Evolutionary conservation across 2,329 filamentous ascomycete genomes (phyloP).

Genomic region (Blastomyces silverae): DNA sequence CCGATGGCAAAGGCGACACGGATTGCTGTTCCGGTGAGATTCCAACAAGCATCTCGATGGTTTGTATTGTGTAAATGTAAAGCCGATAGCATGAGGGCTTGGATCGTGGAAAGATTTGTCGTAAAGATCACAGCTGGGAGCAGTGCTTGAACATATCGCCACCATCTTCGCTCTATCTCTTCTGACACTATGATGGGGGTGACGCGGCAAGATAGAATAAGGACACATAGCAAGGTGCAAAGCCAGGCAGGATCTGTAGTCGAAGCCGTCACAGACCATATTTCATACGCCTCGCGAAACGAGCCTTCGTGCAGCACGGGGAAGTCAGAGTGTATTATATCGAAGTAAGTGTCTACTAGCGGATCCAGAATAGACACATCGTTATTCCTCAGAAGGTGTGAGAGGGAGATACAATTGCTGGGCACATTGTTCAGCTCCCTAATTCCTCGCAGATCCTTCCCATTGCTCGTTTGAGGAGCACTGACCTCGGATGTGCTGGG

Average conservation of each 20-base stretch:
- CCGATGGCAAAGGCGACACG: slow-evolving; percentile 7
- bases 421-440: background rate
- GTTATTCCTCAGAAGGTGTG: background rate
- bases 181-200: background rate
- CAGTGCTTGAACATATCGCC: slow-evolving; percentile 7
- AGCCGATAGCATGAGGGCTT: slow-evolving; percentile 8
- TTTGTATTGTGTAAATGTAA: slow-evolving; percentile 11
- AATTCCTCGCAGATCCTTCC: slow-evolving; percentile 1
- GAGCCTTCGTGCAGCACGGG: slow-evolving; percentile 2
- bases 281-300: slow-evolving; percentile 7
- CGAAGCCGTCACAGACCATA: slow-evolving; percentile 3
- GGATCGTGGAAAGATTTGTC: slow-evolving; percentile 5
- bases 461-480: background rate
- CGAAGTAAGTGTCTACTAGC: background rate
- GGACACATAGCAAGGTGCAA: background rate
- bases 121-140: slow-evolving; percentile 5
- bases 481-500: background rate
- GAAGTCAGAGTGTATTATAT: slow-evolving; percentile 8
- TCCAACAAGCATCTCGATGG: slow-evolving; percentile 8
- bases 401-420: slow-evolving; percentile 2
- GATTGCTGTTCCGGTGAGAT: slow-evolving; percentile 1
- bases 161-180: slow-evolving; percentile 2
- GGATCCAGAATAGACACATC: slow-evolving; percentile 2
- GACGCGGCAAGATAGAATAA: background rate
- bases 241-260: slow-evolving; percentile 6